phyloP scores from a whole-genome alignment of 2,329 filamentous ascomycete genomes.

The Juglanconis juglandina region DNA sequence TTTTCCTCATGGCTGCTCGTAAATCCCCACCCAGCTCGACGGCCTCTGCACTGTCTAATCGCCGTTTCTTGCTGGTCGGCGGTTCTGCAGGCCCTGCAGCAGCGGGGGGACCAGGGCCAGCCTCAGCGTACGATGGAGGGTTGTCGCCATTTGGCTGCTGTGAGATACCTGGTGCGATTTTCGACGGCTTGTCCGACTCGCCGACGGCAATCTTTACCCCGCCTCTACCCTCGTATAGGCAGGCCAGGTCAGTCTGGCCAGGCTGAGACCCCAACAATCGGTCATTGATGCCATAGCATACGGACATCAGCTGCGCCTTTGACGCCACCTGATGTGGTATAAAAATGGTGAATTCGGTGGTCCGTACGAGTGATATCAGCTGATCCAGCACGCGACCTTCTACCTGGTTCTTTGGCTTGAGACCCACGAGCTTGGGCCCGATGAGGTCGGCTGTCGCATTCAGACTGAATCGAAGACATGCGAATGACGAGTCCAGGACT shows the following conservation, averaged over 20 bases:
- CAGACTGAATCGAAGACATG: slow-evolving; percentile 2
- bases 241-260: slow-evolving; percentile 3
- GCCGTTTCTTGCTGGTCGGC: neutral
- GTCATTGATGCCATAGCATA: neutral
- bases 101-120: neutral
- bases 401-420: slow-evolving; percentile 3
- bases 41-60: neutral
- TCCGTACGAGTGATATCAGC: neutral
- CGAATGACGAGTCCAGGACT: neutral
- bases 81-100: neutral
- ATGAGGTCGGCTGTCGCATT: neutral
- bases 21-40: neutral
- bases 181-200: neutral
- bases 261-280: neutral
- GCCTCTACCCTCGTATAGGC: slow-evolving; percentile 7
- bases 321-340: neutral
- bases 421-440: neutral
- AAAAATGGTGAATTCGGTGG: neutral
- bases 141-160: neutral
- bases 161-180: too few relatives aligned
- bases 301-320: neutral
- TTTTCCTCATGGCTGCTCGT: neutral
- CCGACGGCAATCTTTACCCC: neutral
- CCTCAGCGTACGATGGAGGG: slow-evolving; percentile 3
- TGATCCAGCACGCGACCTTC: slow-evolving; percentile 2